Evolutionary conservation across 768 basidiomycete species (phyloP).

Genomic region (Strobilomyces echinocephalus): DNA sequence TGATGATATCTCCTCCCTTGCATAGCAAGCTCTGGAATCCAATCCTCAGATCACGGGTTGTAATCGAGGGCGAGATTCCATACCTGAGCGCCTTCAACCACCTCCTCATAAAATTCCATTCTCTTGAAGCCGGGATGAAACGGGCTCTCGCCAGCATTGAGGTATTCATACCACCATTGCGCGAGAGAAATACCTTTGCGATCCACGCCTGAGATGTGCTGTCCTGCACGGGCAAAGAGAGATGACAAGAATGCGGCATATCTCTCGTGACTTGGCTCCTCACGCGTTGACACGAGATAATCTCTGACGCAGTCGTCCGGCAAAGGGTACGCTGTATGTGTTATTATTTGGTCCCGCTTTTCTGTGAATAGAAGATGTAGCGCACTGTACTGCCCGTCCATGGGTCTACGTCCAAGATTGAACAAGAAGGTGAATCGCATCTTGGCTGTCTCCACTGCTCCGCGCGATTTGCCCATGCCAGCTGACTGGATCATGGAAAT

Average conservation of each 20-base stretch:
- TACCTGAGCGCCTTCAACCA: neutral
- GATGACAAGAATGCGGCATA: neutral
- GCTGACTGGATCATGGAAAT: neutral
- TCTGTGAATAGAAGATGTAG: neutral
- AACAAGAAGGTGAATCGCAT: neutral
- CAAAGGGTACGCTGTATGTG: neutral
- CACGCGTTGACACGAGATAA: neutral
- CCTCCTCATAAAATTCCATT: neutral
- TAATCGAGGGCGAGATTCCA: neutral
- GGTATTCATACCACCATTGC: neutral
- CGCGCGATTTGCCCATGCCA: neutral
- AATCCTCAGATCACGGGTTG: neutral
- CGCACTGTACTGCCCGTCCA: neutral
- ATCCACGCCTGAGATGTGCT: neutral
- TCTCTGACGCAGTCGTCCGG: neutral
- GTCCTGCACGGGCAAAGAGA: neutral
- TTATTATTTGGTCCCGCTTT: neutral
- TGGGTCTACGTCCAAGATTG: neutral
- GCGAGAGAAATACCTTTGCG: neutral
- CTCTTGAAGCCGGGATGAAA: neutral
- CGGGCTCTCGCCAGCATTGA: too few species aligned
- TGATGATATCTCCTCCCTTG: neutral
- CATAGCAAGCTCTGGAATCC: neutral
- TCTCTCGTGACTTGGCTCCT: neutral
- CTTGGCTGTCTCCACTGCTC: neutral